Evolutionary conservation across 2,329 filamentous ascomycete species (phyloP), one percentile per base, ranked within the genome.

Genomic region (Fusarium sp.): DNA sequence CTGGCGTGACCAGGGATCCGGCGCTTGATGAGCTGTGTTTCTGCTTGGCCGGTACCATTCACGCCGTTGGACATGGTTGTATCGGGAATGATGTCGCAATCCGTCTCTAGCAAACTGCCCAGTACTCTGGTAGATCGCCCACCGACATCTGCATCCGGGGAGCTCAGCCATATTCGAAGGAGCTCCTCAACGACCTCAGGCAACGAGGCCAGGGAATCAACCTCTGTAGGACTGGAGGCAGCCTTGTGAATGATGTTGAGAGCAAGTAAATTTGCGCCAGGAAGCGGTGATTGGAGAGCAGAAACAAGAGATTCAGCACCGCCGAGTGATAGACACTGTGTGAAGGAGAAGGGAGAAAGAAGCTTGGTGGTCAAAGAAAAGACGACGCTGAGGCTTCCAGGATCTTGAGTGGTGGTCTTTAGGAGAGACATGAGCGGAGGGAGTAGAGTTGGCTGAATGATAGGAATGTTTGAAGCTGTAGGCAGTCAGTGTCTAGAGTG

Each of bases 201-300:
- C 79, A 89, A 84, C 44, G 82, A 83, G 51, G 85, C 86, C 10
- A 91, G 80, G 39, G 87, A 84, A 42, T 85, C 84, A 38, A 85
- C 85, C 56, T 90, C 87, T 57, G 82, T 79, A 18, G 88, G 84
- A 8, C 82, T 82, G 22, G 79, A 78, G 28, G 87, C 81, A 8
- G 88, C 89, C 75, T 91, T 91, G 68, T 87, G 83, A 34, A 91
- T 76, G 61, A 91, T 83, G 60, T 85, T 81, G 74, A 92, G 84
- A 75, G 86, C 89, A 30, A 92, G 86, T 22, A 90, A 81, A 77
- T 89, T 90, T 36, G 88, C 88, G 5, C 88, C 87, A 1, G 89
- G 85, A 1, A 88, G 83, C 3, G 88, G 85, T 3, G 89, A 90
- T 52, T 80, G 79, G 22, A 91, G 82, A 30, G 89, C 89, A 42